Evolutionary conservation across 129 eudicot species (phyloP).

Genomic region (Arctium lappa): DNA sequence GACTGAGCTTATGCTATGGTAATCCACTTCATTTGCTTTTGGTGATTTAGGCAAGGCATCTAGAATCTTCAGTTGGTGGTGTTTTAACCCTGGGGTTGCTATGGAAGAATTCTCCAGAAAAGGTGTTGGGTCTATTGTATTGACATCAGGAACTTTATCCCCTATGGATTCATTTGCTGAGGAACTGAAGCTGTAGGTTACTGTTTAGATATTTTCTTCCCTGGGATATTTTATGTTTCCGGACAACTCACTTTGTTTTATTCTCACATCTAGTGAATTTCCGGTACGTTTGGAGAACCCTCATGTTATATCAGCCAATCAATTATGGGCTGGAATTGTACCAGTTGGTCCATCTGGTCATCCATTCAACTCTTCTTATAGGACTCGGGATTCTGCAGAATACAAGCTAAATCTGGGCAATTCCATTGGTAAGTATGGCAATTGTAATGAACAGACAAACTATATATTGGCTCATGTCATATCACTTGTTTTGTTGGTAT

Average conservation of each 20-base stretch:
- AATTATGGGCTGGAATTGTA: slow-evolving; percentile 92
- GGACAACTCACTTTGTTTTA: slow-evolving; percentile 7
- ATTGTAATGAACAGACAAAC: neutral
- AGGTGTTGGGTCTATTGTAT: slow-evolving; percentile 83
- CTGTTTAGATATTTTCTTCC: slow-evolving; percentile 12
- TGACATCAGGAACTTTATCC: slow-evolving; percentile 96
- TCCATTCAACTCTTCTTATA: slow-evolving; percentile 85
- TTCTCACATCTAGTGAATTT: slow-evolving; percentile 49
- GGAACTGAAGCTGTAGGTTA: slow-evolving; percentile 82
- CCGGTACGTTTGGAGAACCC: slow-evolving; percentile 94
- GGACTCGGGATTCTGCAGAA: slow-evolving; percentile 78
- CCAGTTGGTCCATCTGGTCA: slow-evolving; percentile 93
- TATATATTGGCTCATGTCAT: neutral
- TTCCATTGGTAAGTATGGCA: slow-evolving; percentile 70
- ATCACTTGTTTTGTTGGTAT: slow-evolving; percentile 21
- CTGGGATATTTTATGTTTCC: neutral
- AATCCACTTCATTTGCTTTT: neutral
- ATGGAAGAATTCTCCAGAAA: slow-evolving; percentile 78
- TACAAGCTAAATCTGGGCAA: slow-evolving; percentile 89
- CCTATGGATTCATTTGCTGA: slow-evolving; percentile 99
- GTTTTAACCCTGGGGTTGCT: slow-evolving; percentile 94
- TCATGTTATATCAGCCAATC: slow-evolving; percentile 87
- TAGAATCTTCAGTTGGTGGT: slow-evolving; percentile 98
- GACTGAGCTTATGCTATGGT: neutral
- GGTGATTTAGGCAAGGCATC: slow-evolving; percentile 63